Conservation (phyloP, 352 stramenopile species). For the Phytophthora chlamydospora region DNA sequence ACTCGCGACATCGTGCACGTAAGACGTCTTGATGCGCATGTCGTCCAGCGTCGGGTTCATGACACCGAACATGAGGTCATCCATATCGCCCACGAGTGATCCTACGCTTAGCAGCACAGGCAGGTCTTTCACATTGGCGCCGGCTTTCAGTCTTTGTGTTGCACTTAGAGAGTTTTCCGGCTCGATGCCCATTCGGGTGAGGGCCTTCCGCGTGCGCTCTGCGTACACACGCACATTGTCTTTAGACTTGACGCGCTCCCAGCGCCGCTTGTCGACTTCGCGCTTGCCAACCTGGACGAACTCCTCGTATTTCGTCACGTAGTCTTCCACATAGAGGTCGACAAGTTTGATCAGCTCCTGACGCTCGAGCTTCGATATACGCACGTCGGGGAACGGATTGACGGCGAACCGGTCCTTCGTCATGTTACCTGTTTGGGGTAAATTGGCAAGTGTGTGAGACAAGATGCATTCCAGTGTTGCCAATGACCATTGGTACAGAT, state of each 20-base stretch:
- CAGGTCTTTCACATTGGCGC: conserved; percentile 8
- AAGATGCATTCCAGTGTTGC: too few relatives aligned
- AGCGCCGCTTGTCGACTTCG: conserved; percentile 26
- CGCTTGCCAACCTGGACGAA: conserved; percentile 19
- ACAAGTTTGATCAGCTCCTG: conserved; percentile 25
- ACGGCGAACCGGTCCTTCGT: conserved; percentile 15
- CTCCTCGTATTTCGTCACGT: conserved; percentile 33
- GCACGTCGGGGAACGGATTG: conserved; percentile 19
- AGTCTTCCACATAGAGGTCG: conserved; percentile 17
- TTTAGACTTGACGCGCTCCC: conserved; percentile 25
- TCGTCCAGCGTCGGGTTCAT: conserved; percentile 33
- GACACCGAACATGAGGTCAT: conserved; percentile 42
- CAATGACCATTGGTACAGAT: too few relatives aligned
- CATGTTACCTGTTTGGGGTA: conserved; percentile 21
- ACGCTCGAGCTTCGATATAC: conserved; percentile 15
- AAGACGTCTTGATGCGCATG: conserved; percentile 34
- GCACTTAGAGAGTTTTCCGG: conserved; percentile 13
- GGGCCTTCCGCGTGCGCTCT: conserved; percentile 15
- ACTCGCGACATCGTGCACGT: conserved; percentile 26
- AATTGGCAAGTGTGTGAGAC: conserved; percentile 15
- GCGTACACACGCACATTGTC: conserved; percentile 25
- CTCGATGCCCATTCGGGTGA: conserved; percentile 10
- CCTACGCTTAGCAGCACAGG: conserved; percentile 29
- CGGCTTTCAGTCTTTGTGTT: conserved; percentile 1
- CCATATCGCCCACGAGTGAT: conserved; percentile 26